Base-by-base conservation (phyloP, 768 basidiomycete species). In the Gymnopilus dilepis region DNA sequence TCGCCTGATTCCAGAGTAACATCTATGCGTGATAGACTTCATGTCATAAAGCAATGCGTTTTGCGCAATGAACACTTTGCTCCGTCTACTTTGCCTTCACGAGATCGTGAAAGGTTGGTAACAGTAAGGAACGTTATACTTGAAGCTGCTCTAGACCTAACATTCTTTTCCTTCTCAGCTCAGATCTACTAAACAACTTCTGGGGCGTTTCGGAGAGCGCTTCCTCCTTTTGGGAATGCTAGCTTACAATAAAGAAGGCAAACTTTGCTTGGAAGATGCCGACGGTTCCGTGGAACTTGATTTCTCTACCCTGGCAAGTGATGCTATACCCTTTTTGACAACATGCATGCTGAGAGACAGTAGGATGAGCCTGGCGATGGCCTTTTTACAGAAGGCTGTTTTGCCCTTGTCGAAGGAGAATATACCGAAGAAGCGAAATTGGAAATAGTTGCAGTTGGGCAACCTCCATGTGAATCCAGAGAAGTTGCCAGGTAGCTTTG, bases 41-140 rank as follows among this genome's bases (percentile, higher is more conserved):
- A 93, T 71, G 87, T 99, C 53, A 94, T 99, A 68, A 92, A 89
- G 72, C 97, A 99, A 77, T 91, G 93, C 69, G 87, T 99, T 28
- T 78, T 98, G 38, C 83, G 97, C 40, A 99, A 98, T 70, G 97
- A 99, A 72, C 95, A 99, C 73, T 99, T 99, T 76, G 94, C 94
- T 2, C 96, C 97, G 2, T 97, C 97, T 6, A 95, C 95, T 0
- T 76, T 99, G 38, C 92, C 95, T 41, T 95, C 94, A 15, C 86
- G 88, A 55, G 94, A 99, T 74, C 80, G 95, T 60, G 89, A 90
- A 63, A 87, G 88, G 58, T 88, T 97, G 58, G 89, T 99, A 47
- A 97, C 97, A 63, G 94, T 94, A 70, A 66, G 87, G 63, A 40
- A 21, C 11, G 24, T 45, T 30, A 9, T 19, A 33, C 38, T 47